Percentiles rank a stretch among this genome's conserved stretches.
These are phyloP conservation scores for Cyclocybe cylindracea DNA, from an alignment of 768 basidiomycete genomes.

Conservation along the genomic window DNA sequence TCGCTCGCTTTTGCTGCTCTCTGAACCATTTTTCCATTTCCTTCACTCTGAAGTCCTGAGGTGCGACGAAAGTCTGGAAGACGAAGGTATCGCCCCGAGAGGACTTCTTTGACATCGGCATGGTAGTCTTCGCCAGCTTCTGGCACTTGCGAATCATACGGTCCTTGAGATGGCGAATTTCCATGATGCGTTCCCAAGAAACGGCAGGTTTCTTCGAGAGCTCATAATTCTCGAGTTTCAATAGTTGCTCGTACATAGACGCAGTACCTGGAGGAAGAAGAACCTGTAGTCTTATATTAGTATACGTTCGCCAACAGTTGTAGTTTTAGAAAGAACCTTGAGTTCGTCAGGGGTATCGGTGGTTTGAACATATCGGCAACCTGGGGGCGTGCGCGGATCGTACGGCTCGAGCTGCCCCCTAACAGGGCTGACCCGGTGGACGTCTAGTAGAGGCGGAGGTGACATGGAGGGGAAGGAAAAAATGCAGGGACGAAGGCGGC, in stretches of 20 bases:
- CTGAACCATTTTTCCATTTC: slow-evolving; percentile 82
- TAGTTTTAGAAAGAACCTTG: slow-evolving; percentile 43
- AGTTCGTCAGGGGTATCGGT: slow-evolving; percentile 78
- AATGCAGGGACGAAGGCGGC: slow-evolving; percentile 2
- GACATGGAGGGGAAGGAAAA: slow-evolving; percentile 24
- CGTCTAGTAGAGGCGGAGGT: slow-evolving; percentile 41
- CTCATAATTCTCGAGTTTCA: slow-evolving; percentile 62
- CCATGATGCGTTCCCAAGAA: slow-evolving; percentile 69
- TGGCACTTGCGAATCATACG: slow-evolving; percentile 82
- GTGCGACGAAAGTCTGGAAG: slow-evolving; percentile 70
- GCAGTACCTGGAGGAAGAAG: slow-evolving; percentile 70
- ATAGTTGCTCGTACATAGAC: slow-evolving; percentile 62
- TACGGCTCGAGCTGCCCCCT: slow-evolving; percentile 76
- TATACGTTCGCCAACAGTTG: not conserved
- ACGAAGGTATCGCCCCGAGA: slow-evolving; percentile 39
- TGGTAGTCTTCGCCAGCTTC: slow-evolving; percentile 49
- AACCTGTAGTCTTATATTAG: slow-evolving; percentile 41
- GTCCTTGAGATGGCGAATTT: slow-evolving; percentile 79
- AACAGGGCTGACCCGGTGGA: slow-evolving; percentile 64
- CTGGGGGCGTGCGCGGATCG: slow-evolving; percentile 52
- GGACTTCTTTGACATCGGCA: slow-evolving; percentile 37
- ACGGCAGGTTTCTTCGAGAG: slow-evolving; percentile 55
- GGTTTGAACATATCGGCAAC: slow-evolving; percentile 74
- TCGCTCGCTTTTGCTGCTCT: slow-evolving; percentile 48
- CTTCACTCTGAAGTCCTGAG: slow-evolving; percentile 71